Base-by-base conservation (phyloP, 164 flowering plant genomes). In the Berberis thunbergii region DNA sequence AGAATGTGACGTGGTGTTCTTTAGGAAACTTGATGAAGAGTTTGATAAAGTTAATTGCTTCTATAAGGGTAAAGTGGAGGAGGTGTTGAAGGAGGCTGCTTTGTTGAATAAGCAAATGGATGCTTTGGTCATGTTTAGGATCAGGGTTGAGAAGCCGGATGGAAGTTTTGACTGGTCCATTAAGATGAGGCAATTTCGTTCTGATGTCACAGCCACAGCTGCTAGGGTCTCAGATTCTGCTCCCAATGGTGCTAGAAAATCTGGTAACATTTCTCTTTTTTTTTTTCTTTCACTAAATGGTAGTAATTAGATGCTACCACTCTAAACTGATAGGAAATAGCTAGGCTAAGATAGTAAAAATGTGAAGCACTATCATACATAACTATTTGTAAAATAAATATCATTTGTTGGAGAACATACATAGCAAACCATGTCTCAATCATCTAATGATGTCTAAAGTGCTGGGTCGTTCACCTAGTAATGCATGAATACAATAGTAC, bases 11-110 rank as follows among this genome's bases (percentile, higher is more conserved):
- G 59, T 73, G 7, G 61, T 73, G 65, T 89, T 76, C 64, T 89
- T 89, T 44, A 69, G 69, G 74, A 76, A 74, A 60, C 80, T 89
- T 10, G 92, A 89, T 63, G 83, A 78, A n/a, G 88, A 89, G 73
- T 82, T 89, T 59, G 86, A 89, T 54, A 89, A 87, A 45, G 94
- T 84, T 2, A 43, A 74, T 0, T 58, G 45, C 48, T 89, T 89
- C 69, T 84, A 87, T 50, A 77, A 67, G 77, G 63, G 26, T 4
- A 82, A 84, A 58, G 85, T 86, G 8, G 77, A 72, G 59, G 26
- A 26, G 26, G 26, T 26, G 26, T 26, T 26, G 26, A 26, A 26
- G 26, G 26, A 26, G 26, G 26, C 26, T 26, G 26, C 26, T 26
- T 26, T 26, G 26, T 26, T 26, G 26, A 26, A 26, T 26, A 26